phyloP scores from a whole-genome alignment of 768 basidiomycete genomes.

The Kwoniella botswanensis region DNA sequence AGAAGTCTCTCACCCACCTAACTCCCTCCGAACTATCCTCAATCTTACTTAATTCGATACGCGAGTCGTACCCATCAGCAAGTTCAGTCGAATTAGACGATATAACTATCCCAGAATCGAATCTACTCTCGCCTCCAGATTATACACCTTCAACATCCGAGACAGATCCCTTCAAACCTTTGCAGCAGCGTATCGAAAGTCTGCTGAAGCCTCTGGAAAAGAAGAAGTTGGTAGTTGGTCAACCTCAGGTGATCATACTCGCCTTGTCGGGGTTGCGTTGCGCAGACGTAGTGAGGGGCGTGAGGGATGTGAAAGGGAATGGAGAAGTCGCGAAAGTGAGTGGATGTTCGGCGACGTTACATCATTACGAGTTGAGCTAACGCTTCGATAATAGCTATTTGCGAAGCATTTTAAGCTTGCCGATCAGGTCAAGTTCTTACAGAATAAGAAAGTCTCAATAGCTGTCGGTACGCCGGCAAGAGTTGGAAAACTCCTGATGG shows the following conservation, averaged over 20 bases:
- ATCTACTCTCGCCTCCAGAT: conserved; percentile 18
- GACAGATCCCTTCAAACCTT: conserved; percentile 24
- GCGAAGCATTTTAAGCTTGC: conserved; percentile 91
- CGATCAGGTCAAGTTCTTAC: conserved; percentile 82
- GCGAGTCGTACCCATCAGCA: conserved; percentile 70
- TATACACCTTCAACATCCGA: conserved; percentile 66
- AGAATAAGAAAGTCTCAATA: conserved; percentile 80
- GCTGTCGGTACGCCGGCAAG: conserved; percentile 93
- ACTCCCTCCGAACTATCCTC: conserved; percentile 28
- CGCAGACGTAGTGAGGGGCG: conserved; percentile 72
- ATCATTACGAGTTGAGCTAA: too few relatives aligned
- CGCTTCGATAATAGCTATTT: conserved; percentile 65
- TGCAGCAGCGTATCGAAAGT: conserved; percentile 65
- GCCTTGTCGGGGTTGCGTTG: conserved; percentile 89
- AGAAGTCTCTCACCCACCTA: conserved; percentile 34
- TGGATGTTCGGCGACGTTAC: not conserved
- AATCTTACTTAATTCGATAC: conserved; percentile 39
- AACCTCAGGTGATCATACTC: conserved; percentile 84
- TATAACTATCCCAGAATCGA: conserved; percentile 65
- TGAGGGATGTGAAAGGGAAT: conserved; percentile 65
- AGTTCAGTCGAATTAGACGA: conserved; percentile 81
- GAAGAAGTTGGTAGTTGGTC: conserved; percentile 63
- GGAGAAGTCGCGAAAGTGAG: conserved; percentile 82
- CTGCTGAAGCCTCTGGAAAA: conserved; percentile 76
- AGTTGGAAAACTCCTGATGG: conserved; percentile 74